Conservation (phyloP, 78 protist genomes). For the Dictyostelium intermedium region DNA sequence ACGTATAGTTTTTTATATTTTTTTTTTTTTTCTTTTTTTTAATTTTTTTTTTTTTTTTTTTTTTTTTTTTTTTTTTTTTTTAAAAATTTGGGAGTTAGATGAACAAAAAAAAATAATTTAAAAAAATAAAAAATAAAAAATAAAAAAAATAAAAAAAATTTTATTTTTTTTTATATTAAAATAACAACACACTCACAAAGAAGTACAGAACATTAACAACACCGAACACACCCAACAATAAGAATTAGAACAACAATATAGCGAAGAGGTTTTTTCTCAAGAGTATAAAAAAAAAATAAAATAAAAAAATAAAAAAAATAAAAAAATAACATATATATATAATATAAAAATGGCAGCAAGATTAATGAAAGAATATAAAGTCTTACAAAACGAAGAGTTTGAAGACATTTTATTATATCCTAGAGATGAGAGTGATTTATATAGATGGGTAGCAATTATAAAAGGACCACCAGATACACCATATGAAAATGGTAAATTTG, state of each 20-base stretch:
- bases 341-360: constrained; percentile 52
- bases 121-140: too few relatives aligned
- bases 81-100: neutral
- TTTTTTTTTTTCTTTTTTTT: too few relatives aligned
- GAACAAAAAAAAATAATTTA: too few relatives aligned
- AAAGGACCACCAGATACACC: constrained; percentile 92
- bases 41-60: too few relatives aligned
- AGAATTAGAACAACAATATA: too few relatives aligned
- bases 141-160: too few relatives aligned
- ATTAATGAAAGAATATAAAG: constrained; percentile 83
- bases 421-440: constrained; percentile 52
- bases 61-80: too few relatives aligned
- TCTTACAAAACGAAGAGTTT: constrained; percentile 57
- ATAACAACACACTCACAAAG: neutral
- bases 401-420: constrained; percentile 74
- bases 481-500: constrained; percentile 83
- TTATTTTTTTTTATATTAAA: too few relatives aligned
- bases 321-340: neutral
- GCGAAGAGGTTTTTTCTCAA: too few relatives aligned
- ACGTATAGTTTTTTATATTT: neutral
- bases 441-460: constrained; percentile 84
- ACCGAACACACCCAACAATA: neutral
- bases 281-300: too few relatives aligned
- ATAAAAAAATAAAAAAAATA: too few relatives aligned
- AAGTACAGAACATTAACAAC: neutral